Evolutionary conservation across 345 rosid genomes (phyloP).

Genomic region (Geranium brycei): DNA sequence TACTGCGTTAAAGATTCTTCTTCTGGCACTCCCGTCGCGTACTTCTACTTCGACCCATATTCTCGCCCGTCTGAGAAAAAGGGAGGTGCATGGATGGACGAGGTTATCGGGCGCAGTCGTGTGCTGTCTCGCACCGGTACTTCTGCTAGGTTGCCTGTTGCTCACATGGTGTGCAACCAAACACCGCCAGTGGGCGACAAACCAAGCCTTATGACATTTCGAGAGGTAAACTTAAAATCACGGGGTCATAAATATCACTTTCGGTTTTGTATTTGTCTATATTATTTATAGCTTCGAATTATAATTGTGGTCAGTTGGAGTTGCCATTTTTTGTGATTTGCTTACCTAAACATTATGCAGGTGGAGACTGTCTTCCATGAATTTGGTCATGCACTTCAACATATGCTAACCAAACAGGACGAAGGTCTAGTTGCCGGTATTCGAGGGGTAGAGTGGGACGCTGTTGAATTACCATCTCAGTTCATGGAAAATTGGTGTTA

Average conservation of each 20-base stretch:
- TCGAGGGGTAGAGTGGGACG: constrained; percentile 89
- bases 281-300: background rate
- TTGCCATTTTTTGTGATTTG: background rate
- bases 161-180: constrained; percentile 95
- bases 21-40: constrained; percentile 63
- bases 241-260: background rate
- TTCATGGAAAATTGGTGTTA: constrained; percentile 99
- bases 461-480: constrained; percentile 86
- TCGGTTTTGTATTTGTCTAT: background rate
- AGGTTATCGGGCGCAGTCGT: constrained; percentile 68
- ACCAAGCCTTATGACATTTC: constrained; percentile 92
- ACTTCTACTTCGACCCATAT: constrained; percentile 92
- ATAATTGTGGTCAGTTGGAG: no score
- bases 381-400: constrained; percentile 95
- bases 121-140: constrained; percentile 45
- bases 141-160: constrained; percentile 51
- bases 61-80: constrained; percentile 88
- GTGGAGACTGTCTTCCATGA: constrained; percentile 95
- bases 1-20: constrained; percentile 74
- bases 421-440: constrained; percentile 88
- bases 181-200: constrained; percentile 84
- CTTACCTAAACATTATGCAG: constrained; percentile 21
- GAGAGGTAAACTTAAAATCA: constrained; percentile 42
- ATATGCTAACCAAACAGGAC: constrained; percentile 81
- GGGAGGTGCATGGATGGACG: constrained; percentile 93